Evolutionary conservation across 2,329 filamentous ascomycete species (phyloP).

Genomic region (Bipolaris gigantea): DNA sequence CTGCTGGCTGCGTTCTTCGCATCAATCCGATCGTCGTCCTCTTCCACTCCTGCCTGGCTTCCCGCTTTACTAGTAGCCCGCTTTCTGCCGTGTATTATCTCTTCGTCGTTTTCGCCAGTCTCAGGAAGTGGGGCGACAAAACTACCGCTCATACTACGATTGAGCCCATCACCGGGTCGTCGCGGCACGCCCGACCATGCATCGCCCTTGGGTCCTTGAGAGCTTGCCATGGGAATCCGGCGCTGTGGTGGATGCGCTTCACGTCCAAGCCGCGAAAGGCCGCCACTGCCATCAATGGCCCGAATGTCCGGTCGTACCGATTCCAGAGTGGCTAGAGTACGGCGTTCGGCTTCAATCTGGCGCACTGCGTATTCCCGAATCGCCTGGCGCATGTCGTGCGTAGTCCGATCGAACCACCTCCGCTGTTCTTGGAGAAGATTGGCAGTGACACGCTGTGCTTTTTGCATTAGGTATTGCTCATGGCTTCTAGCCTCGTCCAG

Average conservation of each 20-base stretch:
- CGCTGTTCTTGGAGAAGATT: slow-evolving; percentile 88
- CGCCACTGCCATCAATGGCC: slow-evolving; percentile 86
- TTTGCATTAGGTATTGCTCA: slow-evolving; percentile 79
- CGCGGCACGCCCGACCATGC: slow-evolving; percentile 95
- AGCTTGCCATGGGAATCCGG: slow-evolving; percentile 76
- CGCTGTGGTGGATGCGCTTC: slow-evolving; percentile 79
- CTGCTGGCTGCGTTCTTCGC: slow-evolving; percentile 93
- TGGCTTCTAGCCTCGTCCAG: slow-evolving; percentile 84
- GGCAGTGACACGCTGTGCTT: slow-evolving; percentile 84
- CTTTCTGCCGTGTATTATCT: slow-evolving; percentile 52
- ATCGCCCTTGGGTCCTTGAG: slow-evolving; percentile 96
- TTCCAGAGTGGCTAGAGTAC: slow-evolving; percentile 90
- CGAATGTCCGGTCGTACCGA: slow-evolving; percentile 90
- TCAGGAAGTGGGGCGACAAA: slow-evolving; percentile 62
- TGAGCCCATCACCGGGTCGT: slow-evolving; percentile 71
- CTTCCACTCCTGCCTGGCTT: slow-evolving; percentile 67
- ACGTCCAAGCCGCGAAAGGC: slow-evolving; percentile 83
- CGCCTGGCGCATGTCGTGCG: slow-evolving; percentile 77
- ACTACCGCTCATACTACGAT: slow-evolving; percentile 74
- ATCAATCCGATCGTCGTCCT: slow-evolving; percentile 93
- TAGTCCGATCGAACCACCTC: slow-evolving; percentile 85
- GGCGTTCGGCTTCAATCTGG: slow-evolving; percentile 92
- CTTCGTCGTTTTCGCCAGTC: slow-evolving; percentile 59
- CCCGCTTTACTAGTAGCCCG: slow-evolving; percentile 53
- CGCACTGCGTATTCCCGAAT: slow-evolving; percentile 92